Percentiles rank a stretch among this genome's conserved stretches.
phyloP scores from a whole-genome alignment of 768 basidiomycete genomes.

The Cystobasidium onofrii region DNA sequence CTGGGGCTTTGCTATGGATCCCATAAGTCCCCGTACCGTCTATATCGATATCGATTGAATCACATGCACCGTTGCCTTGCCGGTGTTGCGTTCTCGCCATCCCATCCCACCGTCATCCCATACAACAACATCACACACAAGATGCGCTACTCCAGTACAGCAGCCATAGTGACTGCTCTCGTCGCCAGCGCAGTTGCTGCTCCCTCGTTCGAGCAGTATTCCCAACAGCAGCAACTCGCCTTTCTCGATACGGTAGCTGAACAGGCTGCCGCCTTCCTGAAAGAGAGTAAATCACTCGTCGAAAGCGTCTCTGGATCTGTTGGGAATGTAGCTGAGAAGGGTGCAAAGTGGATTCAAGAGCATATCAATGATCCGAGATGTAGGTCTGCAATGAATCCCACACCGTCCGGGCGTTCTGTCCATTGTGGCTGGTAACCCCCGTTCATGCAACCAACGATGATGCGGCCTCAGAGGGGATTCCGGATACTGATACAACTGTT shows the following conservation, averaged over 20 bases:
- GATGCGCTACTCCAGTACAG: slow-evolving; percentile 2
- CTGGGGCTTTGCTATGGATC: too few species aligned
- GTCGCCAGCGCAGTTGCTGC: slow-evolving; percentile 1
- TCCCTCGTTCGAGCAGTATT: not conserved
- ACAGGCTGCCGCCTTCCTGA: not conserved
- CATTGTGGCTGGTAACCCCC: not conserved
- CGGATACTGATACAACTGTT: not conserved
- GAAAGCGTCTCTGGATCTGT: not conserved
- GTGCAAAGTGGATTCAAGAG: slow-evolving; percentile 5
- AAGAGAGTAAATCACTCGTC: not conserved
- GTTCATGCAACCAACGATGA: slow-evolving; percentile 2
- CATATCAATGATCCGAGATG: slow-evolving; percentile 31
- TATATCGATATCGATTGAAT: too few species aligned
- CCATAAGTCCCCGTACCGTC: too few species aligned
- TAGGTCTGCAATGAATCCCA: not conserved
- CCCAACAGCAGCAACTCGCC: slow-evolving; percentile 15
- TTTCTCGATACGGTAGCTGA: not conserved
- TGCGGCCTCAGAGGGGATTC: not conserved
- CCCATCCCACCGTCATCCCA: not conserved
- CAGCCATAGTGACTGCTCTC: slow-evolving; percentile 12
- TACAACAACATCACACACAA: not conserved
- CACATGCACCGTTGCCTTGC: not conserved
- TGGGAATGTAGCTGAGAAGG: slow-evolving; percentile 27
- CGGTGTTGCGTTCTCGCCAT: not conserved
- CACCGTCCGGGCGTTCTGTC: not conserved